Evolutionary conservation across 768 basidiomycete genomes (phyloP).

Genomic region (Trametes cubensis): DNA sequence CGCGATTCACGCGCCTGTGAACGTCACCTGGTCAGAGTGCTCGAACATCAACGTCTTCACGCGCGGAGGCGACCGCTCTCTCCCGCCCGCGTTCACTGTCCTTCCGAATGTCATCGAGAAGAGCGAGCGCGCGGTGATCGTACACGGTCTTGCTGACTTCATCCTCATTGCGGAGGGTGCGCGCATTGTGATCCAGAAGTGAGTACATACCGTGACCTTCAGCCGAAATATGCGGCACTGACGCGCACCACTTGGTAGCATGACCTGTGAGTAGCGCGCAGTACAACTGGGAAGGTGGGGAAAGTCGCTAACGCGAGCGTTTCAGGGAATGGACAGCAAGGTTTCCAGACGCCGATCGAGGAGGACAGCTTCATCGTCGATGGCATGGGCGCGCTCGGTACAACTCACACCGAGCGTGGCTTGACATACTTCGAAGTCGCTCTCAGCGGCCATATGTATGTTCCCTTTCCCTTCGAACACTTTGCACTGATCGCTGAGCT

Average conservation of each 20-base stretch:
- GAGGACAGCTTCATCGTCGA: constrained; percentile 72
- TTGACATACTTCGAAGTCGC: constrained; percentile 67
- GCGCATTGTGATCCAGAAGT: constrained; percentile 43
- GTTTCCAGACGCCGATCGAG: constrained; percentile 69
- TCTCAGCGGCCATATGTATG: constrained; percentile 74
- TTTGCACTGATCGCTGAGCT: not conserved
- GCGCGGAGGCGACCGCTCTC: constrained; percentile 51
- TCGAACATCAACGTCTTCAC: constrained; percentile 63
- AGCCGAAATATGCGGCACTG: constrained; percentile 32
- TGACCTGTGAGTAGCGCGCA: constrained; percentile 41
- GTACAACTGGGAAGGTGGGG: not conserved
- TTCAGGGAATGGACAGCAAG: constrained; percentile 64
- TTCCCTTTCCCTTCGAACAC: constrained; percentile 6
- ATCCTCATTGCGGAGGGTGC: constrained; percentile 71
- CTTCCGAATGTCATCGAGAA: constrained; percentile 79
- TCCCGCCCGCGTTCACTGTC: constrained; percentile 64
- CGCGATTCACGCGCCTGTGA: constrained; percentile 69
- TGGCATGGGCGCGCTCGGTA: constrained; percentile 70
- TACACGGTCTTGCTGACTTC: constrained; percentile 75
- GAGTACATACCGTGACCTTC: constrained; percentile 11
- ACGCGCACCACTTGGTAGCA: constrained; percentile 29
- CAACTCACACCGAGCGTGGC: constrained; percentile 63
- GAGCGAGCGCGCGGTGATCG: constrained; percentile 65
- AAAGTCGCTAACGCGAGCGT: too few species aligned
- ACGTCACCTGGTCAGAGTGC: constrained; percentile 67